Evolutionary conservation across 352 stramenopile genomes (phyloP).

Genomic region (Phytopythium montanum): DNA sequence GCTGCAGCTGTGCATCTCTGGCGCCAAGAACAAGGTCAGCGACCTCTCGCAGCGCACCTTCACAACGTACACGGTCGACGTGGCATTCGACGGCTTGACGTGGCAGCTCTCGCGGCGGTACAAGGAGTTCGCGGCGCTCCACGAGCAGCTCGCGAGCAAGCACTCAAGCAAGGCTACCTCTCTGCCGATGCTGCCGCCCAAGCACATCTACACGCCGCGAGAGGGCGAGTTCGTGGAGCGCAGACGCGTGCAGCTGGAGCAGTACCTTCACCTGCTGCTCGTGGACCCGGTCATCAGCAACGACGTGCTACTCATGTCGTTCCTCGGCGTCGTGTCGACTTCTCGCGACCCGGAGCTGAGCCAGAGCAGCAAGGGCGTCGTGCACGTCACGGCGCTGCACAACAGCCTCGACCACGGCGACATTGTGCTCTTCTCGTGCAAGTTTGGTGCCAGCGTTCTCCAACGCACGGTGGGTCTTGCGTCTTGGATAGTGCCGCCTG

Average conservation of each 20-base stretch:
- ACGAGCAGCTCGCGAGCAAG: conserved; percentile 33
- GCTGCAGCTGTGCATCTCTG: conserved; percentile 50
- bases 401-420: conserved; percentile 65
- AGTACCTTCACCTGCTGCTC: conserved; percentile 56
- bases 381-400: conserved; percentile 76
- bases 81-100: conserved; percentile 62
- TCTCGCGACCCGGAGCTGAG: conserved; percentile 59
- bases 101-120: conserved; percentile 70
- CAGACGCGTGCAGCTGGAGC: conserved; percentile 60
- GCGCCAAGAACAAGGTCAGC: conserved; percentile 77
- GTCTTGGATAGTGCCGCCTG: neutral
- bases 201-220: conserved; percentile 62
- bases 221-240: conserved; percentile 62
- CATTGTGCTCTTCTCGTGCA: conserved; percentile 79
- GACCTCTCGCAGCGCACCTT: conserved; percentile 71
- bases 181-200: conserved; percentile 50
- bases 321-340: conserved; percentile 69
- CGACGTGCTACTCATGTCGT: conserved; percentile 72
- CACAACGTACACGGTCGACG: conserved; percentile 67
- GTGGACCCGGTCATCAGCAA: conserved; percentile 37
- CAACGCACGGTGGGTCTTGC: conserved; percentile 58
- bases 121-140: conserved; percentile 56
- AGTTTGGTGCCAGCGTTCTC: conserved; percentile 72
- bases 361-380: conserved; percentile 53
- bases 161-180: conserved; percentile 18